phyloP scores from a whole-genome alignment of 2,329 filamentous ascomycete species.

The Colletotrichum sp. region DNA sequence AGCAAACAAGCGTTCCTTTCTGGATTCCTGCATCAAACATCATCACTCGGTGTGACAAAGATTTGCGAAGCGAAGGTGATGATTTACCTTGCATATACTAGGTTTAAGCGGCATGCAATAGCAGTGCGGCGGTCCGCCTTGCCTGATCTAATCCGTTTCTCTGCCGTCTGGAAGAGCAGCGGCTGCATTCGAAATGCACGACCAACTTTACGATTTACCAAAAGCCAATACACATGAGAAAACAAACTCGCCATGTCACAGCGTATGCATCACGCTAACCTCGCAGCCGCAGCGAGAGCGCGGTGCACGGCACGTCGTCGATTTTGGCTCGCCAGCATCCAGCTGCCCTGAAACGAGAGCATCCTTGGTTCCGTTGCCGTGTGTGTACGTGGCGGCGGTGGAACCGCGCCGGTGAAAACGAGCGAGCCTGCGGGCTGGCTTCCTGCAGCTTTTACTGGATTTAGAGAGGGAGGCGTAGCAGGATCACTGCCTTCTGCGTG shows the following conservation, averaged over 20 bases:
- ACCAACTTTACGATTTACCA: not conserved
- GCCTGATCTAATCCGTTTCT: not conserved
- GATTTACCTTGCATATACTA: not conserved
- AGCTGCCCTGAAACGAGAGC: not conserved
- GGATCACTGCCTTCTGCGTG: not conserved
- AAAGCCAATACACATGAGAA: not conserved
- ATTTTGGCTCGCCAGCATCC: not conserved
- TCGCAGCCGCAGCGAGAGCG: not conserved
- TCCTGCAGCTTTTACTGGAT: not conserved
- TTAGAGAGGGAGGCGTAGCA: not conserved
- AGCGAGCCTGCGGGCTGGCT: not conserved
- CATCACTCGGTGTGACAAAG: not conserved
- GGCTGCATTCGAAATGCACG: not conserved
- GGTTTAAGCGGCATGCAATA: not conserved
- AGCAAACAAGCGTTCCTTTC: not conserved
- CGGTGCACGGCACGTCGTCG: not conserved
- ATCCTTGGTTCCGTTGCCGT: not conserved
- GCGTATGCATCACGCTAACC: not conserved
- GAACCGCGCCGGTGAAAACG: not conserved
- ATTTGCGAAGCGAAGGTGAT: not conserved
- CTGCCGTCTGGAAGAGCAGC: not conserved
- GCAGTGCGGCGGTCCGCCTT: not conserved
- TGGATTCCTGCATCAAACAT: not conserved
- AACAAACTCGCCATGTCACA: not conserved
- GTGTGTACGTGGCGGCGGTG: not conserved